Base-by-base conservation (phyloP, 2,329 filamentous ascomycete species). In the Fusarium sp. region DNA sequence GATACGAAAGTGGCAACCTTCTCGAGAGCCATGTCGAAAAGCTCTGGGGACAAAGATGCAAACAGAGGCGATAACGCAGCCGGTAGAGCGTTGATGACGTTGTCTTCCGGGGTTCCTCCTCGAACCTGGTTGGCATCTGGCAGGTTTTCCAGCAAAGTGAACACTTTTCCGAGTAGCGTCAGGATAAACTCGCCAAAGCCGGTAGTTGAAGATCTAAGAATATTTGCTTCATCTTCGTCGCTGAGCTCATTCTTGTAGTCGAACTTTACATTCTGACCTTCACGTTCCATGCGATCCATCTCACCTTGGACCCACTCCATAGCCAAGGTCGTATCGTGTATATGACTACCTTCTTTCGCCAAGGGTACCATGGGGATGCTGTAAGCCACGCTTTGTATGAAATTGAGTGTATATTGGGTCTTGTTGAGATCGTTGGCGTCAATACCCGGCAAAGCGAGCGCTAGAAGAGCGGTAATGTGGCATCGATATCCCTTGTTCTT, bases 401-500 rank as follows among this genome's bases (percentile, higher is more conserved):
- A 97, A 66, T 93, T 92, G 54, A 99, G 82, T 0, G 95, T 96
- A 75, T 97, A 92, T 68, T 97, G 85, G 1, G 95, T 98, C 81
- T 99, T 99, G 72, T 95, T 93, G 23, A 99, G 80, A 76, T 99
- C 95, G 72, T 99, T 99, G 63, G 96, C 93, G 76, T 99, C 96
- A 55, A 99, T 96, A 19, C 95, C 96, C 1, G 96, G 96, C 29
- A 99, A 80, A 5, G 94, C 92, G 57, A 99, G 82, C 6, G 94
- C 95, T n/a, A 99, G 80, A 32, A 99, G 80, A 1, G 94, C 94
- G 1, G 95, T 99, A 62, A 99, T 88, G 73, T 99, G 95, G 71
- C 95, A 98, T 57, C 95, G 86, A 73, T 95, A 97, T n/a, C 95
- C 95, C 76, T 96, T 98, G 36, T 93, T 92, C 72, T 91, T 89